phyloP scores from a whole-genome alignment of 2,329 filamentous ascomycete genomes.

The Dactylellina cionopaga region DNA sequence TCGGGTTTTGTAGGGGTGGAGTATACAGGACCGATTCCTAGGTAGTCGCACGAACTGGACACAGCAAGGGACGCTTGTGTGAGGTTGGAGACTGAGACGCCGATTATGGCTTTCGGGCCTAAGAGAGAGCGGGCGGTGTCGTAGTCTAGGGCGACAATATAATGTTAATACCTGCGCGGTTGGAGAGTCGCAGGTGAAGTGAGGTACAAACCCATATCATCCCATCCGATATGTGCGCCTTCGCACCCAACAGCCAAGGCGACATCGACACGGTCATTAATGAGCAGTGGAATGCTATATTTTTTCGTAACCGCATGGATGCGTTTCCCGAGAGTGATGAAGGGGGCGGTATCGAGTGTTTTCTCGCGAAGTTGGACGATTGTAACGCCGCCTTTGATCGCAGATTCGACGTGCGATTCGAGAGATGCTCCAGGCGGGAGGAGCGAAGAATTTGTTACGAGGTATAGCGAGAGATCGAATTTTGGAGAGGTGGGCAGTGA shows the following conservation, averaged over 20 bases:
- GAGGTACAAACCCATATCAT: conserved; percentile 77
- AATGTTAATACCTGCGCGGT: not conserved
- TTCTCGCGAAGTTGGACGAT: conserved; percentile 94
- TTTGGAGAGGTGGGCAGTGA: conserved; percentile 8
- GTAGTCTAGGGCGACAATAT: conserved; percentile 64
- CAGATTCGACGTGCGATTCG: conserved; percentile 54
- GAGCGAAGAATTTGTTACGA: conserved; percentile 55
- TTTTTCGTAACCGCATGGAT: conserved; percentile 76
- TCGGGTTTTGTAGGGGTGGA: conserved; percentile 77
- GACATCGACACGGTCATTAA: conserved; percentile 93
- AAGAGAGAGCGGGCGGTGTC: conserved; percentile 75
- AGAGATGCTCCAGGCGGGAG: conserved; percentile 53
- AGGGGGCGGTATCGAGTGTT: conserved; percentile 74
- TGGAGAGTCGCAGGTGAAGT: not conserved
- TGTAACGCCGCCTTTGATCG: conserved; percentile 69
- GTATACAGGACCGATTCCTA: conserved; percentile 90
- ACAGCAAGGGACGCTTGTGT: conserved; percentile 79
- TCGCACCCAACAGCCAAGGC: conserved; percentile 85
- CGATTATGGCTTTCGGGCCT: conserved; percentile 81
- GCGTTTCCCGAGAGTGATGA: conserved; percentile 75
- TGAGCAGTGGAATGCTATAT: conserved; percentile 79
- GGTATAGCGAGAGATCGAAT: conserved; percentile 54
- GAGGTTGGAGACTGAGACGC: conserved; percentile 80
- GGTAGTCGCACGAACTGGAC: conserved; percentile 81
- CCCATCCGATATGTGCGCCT: conserved; percentile 93